Evolutionary conservation across 768 basidiomycete species (phyloP), one percentile per base, ranked within the genome.

Genomic region (Pisolithus tinctorius): DNA sequence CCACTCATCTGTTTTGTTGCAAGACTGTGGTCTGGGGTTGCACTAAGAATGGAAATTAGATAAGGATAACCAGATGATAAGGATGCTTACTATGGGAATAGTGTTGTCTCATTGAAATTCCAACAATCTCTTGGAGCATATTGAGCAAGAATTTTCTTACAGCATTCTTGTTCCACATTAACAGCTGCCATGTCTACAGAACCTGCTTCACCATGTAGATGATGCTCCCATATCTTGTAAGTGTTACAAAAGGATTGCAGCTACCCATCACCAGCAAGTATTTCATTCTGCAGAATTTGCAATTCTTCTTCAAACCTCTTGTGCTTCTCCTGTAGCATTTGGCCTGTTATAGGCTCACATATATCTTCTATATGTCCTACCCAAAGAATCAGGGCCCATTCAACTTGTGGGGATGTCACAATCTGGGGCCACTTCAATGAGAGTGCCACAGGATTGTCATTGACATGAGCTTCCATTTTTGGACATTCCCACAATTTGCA

Each of bases 1-100:
- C 59, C 59, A 41, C 51, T 57, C 47, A 62, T 53, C 36, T 51
- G 52, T n/a, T 51, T 44, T 23, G 53, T 57, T 41, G 59, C 52
- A n/a, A 62, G 53, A 13, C 59, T 51, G 40, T 38, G 42, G 48
- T 63, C 60, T 17, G 58, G 60, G 14, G 40, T 40, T 10, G 47
- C 47, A 49, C 34, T 11, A 25, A 41, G 2, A 23, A 23, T 17
- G 23, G 23, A 23, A 23, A 23, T 41, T 11, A 23, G 17, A 30
- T 30, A 8, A n/a, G n/a, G n/a, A n/a, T 8, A 30, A 30, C 8
- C 30, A 30, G n/a, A n/a, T 30, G 9, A 30, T 30, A 6, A 20
- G 17, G 9, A 17, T 10, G 40, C 40, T 41, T 41, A 41, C 40
- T 41, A 41, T 23, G 40, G 40, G 40, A 42, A 42, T 4, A 42